Percentiles rank a stretch among this genome's conserved stretches.
These are phyloP conservation scores for Globisporangium acanthophoron DNA, from an alignment of 352 stramenopile genomes.

Conservation along the genomic window DNA sequence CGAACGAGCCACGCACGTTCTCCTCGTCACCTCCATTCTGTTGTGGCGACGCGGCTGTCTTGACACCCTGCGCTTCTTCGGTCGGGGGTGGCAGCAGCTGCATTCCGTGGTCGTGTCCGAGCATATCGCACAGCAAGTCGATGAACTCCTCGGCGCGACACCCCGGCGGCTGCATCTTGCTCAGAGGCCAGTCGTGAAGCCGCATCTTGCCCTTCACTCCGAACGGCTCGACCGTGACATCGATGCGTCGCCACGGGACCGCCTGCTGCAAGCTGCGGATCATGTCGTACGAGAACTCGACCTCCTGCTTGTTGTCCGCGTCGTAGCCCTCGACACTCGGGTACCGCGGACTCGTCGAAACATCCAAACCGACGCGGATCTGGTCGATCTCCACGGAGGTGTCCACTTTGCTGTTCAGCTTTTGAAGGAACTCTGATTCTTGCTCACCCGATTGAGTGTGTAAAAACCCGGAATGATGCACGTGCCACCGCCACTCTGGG, in stretches of 20 bases:
- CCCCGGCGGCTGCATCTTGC: constrained; percentile 67
- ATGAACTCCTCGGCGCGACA: constrained; percentile 69
- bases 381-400: constrained; percentile 22
- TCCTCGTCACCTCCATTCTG: not conserved
- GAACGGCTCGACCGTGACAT: constrained; percentile 55
- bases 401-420: constrained; percentile 44
- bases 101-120: constrained; percentile 53
- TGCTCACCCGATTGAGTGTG: not conserved
- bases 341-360: constrained; percentile 17
- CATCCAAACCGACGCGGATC: constrained; percentile 4
- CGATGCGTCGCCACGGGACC: constrained; percentile 56
- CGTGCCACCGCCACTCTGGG: constrained; percentile 61
- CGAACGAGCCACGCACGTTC: not conserved
- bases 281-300: constrained; percentile 66
- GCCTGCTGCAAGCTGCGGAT: constrained; percentile 43
- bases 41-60: not conserved
- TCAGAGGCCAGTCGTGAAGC: constrained; percentile 78
- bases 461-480: constrained; percentile 62
- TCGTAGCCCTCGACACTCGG: constrained; percentile 57
- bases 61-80: not conserved
- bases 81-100: constrained; percentile 2
- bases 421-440: constrained; percentile 23
- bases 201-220: constrained; percentile 64
- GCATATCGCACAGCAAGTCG: constrained; percentile 62
- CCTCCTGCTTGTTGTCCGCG: constrained; percentile 74